Base-by-base conservation (phyloP, 2,329 filamentous ascomycete genomes). In the Fonsecaea erecta region DNA sequence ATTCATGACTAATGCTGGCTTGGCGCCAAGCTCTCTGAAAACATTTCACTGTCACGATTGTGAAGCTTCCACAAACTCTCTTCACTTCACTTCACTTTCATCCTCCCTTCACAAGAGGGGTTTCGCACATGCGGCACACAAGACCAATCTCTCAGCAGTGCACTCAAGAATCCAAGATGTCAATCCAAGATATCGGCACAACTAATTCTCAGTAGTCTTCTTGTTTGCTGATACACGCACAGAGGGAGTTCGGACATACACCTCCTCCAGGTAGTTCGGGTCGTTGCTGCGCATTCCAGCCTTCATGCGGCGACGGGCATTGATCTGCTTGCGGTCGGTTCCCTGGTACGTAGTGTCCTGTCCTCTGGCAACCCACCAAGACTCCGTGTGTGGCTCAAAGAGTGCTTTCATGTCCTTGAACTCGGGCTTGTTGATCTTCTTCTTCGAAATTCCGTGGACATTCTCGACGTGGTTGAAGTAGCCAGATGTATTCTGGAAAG, bases 301-400 rank as follows among this genome's bases (percentile, higher is more conserved):
- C 16, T n/a, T 51, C 65, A 60, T 64, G 18, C 65, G 62, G 24
- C 65, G 65, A 24, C 55, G 65, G 12, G 62, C 62, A 18, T 68
- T 64, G 26, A 53, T 28, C 59, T 68, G 65, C 34, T 68, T 68
- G 8, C 53, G 30, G 9, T 65, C 24, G 62, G 48, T 52, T 67
- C 73, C 48, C 9, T 26, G 62, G 30, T 69, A 65, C 9, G 57
- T 52, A 28, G 52, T 43, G 48, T 68, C 62, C 37, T 55, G 21
- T 3, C 62, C 62, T 12, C 46, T 54, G 18, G n/a, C 26, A 5
- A 26, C 21, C 32, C 59, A 68, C 24, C 34, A 62, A 12, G 52
- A 57, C n/a, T 60, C 35, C 11, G 51, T 30, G 28, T 52, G 52
- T 1, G 51, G 53, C 3, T 63, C 18, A 56, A 43, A 53, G 12